Conservation (phyloP, 305 asterid species). For the Rubia balearica region DNA sequence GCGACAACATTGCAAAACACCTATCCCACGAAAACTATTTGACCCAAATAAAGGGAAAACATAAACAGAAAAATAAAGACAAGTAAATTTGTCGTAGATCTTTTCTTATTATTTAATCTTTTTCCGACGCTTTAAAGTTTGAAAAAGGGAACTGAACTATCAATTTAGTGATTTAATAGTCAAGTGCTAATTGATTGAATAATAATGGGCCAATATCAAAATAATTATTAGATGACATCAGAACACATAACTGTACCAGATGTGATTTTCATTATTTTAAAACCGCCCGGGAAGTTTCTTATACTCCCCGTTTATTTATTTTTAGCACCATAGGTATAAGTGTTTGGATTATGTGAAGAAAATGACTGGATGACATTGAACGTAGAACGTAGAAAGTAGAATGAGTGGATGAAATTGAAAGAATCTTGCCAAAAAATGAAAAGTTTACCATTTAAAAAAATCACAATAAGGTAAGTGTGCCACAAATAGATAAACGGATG, state of each 20-base stretch:
- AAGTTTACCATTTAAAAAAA: too few relatives aligned
- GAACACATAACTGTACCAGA: neutral
- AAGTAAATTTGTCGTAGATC: neutral
- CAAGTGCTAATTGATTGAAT: constrained; percentile 2
- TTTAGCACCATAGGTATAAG: too few relatives aligned
- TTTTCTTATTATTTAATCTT: neutral
- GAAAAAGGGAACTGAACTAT: constrained; percentile 1
- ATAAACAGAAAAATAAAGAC: neutral
- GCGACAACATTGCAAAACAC: neutral
- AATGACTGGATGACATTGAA: too few relatives aligned
- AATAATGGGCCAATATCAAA: neutral
- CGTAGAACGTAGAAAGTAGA: too few relatives aligned
- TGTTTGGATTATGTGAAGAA: too few relatives aligned
- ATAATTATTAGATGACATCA: neutral
- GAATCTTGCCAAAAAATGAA: too few relatives aligned
- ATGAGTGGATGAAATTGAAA: too few relatives aligned
- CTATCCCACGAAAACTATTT: neutral
- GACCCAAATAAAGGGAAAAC: neutral
- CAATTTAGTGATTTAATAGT: neutral
- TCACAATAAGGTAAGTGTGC: too few relatives aligned
- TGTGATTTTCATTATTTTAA: neutral
- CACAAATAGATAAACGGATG: too few relatives aligned
- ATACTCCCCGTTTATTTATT: too few relatives aligned
- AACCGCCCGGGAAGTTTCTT: neutral
- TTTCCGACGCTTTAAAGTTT: neutral